Percentiles rank a stretch among this genome's conserved stretches.
These are phyloP conservation scores for Tardiomyces blankii DNA, from an alignment of 1,139 yeast species.

Conservation along the genomic window DNA sequence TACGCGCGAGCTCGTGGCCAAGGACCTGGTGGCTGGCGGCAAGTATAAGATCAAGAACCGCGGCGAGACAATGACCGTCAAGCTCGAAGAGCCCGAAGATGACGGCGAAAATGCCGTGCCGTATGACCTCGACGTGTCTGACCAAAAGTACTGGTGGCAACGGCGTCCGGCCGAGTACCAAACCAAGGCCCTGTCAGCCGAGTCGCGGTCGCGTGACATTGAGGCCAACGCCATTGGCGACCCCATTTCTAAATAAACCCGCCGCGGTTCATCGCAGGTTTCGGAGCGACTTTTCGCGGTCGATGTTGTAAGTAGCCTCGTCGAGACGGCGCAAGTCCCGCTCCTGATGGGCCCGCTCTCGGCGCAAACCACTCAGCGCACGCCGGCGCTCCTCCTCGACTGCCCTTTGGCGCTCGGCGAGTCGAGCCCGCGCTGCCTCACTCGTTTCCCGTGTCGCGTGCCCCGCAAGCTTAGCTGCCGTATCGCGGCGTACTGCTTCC, in stretches of 20 bases:
- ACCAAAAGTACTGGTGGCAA: neutral
- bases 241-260: too few species aligned
- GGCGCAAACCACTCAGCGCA: neutral
- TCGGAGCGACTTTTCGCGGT: constrained; percentile 1
- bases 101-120: constrained; percentile 7
- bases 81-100: constrained; percentile 15
- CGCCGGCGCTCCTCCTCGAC: neutral
- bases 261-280: neutral
- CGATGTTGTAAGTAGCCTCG: constrained; percentile 6
- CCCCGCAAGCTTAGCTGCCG: neutral
- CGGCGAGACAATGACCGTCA: constrained; percentile 5
- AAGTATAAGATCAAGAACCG: constrained; percentile 13
- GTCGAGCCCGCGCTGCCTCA: neutral
- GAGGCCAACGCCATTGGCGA: neutral
- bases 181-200: neutral
- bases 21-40: constrained; percentile 53
- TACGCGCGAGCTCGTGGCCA: constrained; percentile 67
- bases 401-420: constrained; percentile 1
- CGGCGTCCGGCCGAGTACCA: neutral
- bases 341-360: constrained; percentile 2
- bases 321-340: constrained; percentile 2
- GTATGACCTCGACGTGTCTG: neutral
- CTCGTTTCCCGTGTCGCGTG: neutral
- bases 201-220: neutral
- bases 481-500: neutral